Base-by-base conservation (phyloP, 2,329 filamentous ascomycete genomes). In the Fusarium brachygibbosum region DNA sequence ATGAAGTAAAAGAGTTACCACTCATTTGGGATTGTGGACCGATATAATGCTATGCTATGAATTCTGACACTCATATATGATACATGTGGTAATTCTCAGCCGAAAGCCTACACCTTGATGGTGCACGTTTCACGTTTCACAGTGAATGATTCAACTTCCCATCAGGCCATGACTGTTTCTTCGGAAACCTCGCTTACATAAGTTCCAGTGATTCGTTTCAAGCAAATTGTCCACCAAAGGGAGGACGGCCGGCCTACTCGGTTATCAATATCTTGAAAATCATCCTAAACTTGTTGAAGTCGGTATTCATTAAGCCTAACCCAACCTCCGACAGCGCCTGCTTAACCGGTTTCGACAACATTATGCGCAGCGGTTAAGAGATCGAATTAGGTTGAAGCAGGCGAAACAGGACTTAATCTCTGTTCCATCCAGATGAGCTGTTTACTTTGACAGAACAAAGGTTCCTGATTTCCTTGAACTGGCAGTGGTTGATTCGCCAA, bases 171-270 rank as follows among this genome's bases (percentile, higher is more conserved):
- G 23, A 29, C 25, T 29, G 34, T 51, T 28, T 29, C 11, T 40
- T 40, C 25, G 23, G 34, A 25, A 51, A 40, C 32, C 16, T 51
- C 34, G 48, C 48, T 51, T 51, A 51, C 25, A 51, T 21, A 51
- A 51, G 48, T 51, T 21, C 25, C n/a, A 12, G 10, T 51, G 13
- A 40, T 16, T 25, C 10, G 48, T 51, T 51, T 51, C 34, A 51
- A 51, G 17, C 25, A 45, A 19, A 31, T 31, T 21, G 19, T 14
- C 17, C n/a, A 19, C 13, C 12, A 19, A 45, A 31, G 17, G n/a
- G n/a, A 19, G 28, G n/a, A 31, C 14, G n/a, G 10, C 10, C 14
- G n/a, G 10, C 10, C 14, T 7, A 13, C 23, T 51, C n/a, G 16
- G 8, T 16, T 38, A 28, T 37, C 21, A 5, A 37, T 19, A 29